Conservation (phyloP, 1,139 yeast species). For the Scheffersomyces quercinus region DNA sequence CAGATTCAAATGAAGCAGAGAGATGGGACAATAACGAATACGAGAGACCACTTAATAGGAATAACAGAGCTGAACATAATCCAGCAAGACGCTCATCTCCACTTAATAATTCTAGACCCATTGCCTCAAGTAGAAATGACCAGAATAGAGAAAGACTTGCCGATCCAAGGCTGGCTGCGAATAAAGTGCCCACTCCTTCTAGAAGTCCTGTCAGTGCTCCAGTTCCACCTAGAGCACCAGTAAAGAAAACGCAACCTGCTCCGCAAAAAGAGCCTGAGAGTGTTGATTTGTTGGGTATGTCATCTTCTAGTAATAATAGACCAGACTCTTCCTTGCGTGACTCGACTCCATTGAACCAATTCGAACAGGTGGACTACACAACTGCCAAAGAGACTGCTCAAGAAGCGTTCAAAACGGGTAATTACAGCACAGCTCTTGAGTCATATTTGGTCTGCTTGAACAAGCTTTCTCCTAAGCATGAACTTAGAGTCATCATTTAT, state of each 20-base stretch:
- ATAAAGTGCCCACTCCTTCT: neutral
- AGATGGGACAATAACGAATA: neutral
- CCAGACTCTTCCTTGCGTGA: conserved; percentile 10
- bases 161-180: neutral
- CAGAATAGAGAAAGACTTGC: neutral
- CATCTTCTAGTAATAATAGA: conserved; percentile 4
- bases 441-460: conserved; percentile 63
- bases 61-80: too few relatives aligned
- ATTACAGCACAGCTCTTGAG: conserved; percentile 66
- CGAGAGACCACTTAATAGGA: neutral
- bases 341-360: conserved; percentile 34
- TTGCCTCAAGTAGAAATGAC: neutral
- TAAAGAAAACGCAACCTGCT: conserved; percentile 1
- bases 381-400: conserved; percentile 63
- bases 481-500: conserved; percentile 63
- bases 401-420: conserved; percentile 73
- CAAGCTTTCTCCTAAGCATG: conserved; percentile 65
- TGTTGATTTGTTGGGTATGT: conserved; percentile 15
- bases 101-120: neutral
- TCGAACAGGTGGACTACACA: conserved; percentile 51
- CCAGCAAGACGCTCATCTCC: too few relatives aligned
- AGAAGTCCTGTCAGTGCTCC: neutral
- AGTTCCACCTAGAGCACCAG: conserved; percentile 1
- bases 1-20: neutral
- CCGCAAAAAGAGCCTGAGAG: conserved; percentile 3